Evolutionary conservation across 2,329 filamentous ascomycete genomes (phyloP), one percentile per base, ranked within the genome.

Genomic region (Daldinia sp.): DNA sequence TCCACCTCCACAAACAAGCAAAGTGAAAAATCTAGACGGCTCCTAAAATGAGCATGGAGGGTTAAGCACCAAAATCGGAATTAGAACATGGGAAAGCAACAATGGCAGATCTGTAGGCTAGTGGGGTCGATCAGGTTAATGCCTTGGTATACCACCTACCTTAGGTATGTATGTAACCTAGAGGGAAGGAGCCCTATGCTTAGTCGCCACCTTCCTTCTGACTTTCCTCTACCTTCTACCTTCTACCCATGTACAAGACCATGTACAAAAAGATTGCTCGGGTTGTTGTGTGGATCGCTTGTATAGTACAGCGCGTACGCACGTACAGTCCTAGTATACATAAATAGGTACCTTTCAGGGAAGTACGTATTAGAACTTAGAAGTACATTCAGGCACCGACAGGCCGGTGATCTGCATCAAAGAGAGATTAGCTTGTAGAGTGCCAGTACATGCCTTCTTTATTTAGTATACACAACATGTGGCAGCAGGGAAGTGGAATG

Each of bases 381-480:
- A 10, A 7, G 15, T 56, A 45, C 32, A 37, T 48, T 23, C 41
- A 49, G 53, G 53, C 25, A 49, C 43, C 23, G 13, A 29, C 41
- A 30, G 29, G 4, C 8, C 27, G 25, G 32, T 48, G 30, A 39
- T 43, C 21, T 56, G 41, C 39, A 48, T 41, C 7, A 48, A 41
- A 51, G 29, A 37, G 17, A 49, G 15, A 37, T 56, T 47, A 39
- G 37, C 19, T 48, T 48, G 15, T 30, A n/a, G 27, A 11, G 30
- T 48, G 43, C 27, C n/a, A n/a, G n/a, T 17, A 41, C 17, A 39
- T 43, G 34, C 32, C 17, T 37, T 52, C 48, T 55, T 62, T 53
- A 58, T 62, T 58, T 62, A 62, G 59, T 29, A 61, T 57, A 37
- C 30, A 15, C 21, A 32, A 13, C 60, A 58, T 63, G 54, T 63